phyloP scores from a whole-genome alignment of 2,329 filamentous ascomycete species.

The Diaporthe batatas region DNA sequence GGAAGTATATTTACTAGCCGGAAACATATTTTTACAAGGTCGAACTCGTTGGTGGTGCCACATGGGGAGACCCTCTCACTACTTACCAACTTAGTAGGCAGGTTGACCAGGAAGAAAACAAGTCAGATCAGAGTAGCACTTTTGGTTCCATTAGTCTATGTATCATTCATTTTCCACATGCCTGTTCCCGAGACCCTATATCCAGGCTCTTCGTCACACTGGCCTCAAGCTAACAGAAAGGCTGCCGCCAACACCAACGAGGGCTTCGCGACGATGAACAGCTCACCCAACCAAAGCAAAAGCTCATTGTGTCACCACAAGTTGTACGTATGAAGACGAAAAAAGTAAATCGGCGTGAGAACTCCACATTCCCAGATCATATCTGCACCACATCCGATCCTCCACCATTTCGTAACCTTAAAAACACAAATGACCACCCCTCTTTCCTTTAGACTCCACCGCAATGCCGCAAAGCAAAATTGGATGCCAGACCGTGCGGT shows the following conservation, averaged over 20 bases:
- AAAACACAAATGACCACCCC: slow-evolving; percentile 16
- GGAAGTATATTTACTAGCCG: too few species aligned
- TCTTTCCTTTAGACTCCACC: slow-evolving; percentile 25
- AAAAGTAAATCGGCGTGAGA: slow-evolving; percentile 14
- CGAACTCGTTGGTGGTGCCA: too few species aligned
- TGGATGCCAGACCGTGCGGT: slow-evolving; percentile 27
- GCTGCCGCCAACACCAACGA: background rate
- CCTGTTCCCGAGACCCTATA: background rate
- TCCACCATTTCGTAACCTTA: background rate
- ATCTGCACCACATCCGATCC: background rate
- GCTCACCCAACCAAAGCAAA: background rate
- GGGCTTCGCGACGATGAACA: background rate
- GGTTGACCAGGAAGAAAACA: background rate
- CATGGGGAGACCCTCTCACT: too few species aligned
- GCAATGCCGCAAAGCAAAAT: slow-evolving; percentile 23
- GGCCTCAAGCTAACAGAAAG: background rate
- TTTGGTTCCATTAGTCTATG: slow-evolving; percentile 12
- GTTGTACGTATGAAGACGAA: background rate
- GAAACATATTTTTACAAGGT: too few species aligned
- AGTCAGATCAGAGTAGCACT: background rate
- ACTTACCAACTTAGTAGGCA: too few species aligned
- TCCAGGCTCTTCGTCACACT: background rate
- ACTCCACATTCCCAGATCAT: slow-evolving; percentile 28
- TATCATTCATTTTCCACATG: background rate
- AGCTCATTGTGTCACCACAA: background rate